Evolutionary conservation across 106 monocot species (phyloP).

Genomic region (Agapanthus africanus): DNA sequence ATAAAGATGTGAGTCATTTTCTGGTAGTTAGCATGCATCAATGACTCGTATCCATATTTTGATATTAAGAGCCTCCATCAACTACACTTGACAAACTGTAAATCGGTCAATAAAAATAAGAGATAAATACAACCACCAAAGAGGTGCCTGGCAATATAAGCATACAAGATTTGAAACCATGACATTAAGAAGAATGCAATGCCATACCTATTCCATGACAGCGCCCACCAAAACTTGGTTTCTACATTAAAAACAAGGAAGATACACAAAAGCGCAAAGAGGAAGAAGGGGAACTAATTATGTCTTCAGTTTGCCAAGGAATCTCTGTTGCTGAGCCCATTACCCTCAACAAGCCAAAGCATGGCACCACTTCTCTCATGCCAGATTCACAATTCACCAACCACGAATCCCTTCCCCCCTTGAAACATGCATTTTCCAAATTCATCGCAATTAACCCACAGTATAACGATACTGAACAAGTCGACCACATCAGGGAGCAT

Average conservation of each 20-base stretch:
- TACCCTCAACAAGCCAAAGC: neutral
- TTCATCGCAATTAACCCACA: slow-evolving; percentile 46
- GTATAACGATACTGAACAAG: slow-evolving; percentile 30
- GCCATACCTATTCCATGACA: neutral
- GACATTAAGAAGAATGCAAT: neutral
- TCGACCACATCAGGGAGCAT: slow-evolving; percentile 33
- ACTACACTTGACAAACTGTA: neutral
- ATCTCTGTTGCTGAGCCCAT: neutral
- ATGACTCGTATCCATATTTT: too few relatives aligned
- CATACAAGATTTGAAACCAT: neutral
- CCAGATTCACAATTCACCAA: slow-evolving; percentile 50
- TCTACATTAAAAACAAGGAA: neutral
- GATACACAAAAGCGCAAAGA: neutral
- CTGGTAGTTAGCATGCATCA: neutral
- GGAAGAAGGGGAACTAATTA: neutral
- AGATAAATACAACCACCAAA: neutral
- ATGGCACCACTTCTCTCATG: slow-evolving; percentile 14
- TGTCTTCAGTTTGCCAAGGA: neutral
- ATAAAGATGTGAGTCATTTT: neutral
- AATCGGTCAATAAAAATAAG: neutral
- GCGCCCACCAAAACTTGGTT: neutral
- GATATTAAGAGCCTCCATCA: too few relatives aligned
- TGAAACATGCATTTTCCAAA: slow-evolving; percentile 31
- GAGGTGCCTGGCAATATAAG: neutral
- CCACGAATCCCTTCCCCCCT: slow-evolving; percentile 46